Evolutionary conservation across 441 rosid genomes (phyloP), one percentile per base, ranked within the genome.

Genomic region (Geranium incanum): DNA sequence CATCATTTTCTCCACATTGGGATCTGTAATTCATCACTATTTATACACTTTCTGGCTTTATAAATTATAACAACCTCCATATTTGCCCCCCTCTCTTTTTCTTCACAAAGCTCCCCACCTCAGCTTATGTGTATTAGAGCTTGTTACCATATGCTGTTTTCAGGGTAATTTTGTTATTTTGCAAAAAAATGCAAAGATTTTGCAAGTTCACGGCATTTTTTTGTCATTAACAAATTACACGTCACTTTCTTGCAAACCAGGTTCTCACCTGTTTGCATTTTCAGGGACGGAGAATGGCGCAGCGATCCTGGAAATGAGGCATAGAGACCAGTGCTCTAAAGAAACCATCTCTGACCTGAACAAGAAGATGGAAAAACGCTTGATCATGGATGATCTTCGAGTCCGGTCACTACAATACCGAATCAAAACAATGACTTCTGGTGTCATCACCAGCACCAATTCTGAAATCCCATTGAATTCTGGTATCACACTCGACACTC

Each of bases 251-350:
- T 28, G 33, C 33, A 13, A 62, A 62, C 3, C 21, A 38, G 36
- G 66, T 62, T 62, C 64, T 39, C 66, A 37, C n/a, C 70, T 57
- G 28, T 52, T 68, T 77, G 76, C 5, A 72, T 21, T 45, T 69
- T 70, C 78, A 90, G 99, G 82, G 41, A 71, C 74, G 69, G 73
- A 81, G 71, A 79, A 83, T 45, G 94, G 88, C 62, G 89, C 89
- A 69, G 81, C 78, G 4, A 80, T 90, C 71, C 13, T 94, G 74
- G 96, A 92, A 90, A 82, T 95, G 85, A 87, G 86, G 88, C 94
- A 87, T 82, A 76, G 52, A 19, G 86, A 80, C 55, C 77, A 76
- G 36, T 88, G 97, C 82, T 82, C 87, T 19, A 81, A 84, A 18
- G 76, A 81, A 70, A 71, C 66, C 66, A 62, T 67, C 18, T 23